Conservation (phyloP, 2,329 filamentous ascomycete genomes). For the Fusarium pininemorale region DNA sequence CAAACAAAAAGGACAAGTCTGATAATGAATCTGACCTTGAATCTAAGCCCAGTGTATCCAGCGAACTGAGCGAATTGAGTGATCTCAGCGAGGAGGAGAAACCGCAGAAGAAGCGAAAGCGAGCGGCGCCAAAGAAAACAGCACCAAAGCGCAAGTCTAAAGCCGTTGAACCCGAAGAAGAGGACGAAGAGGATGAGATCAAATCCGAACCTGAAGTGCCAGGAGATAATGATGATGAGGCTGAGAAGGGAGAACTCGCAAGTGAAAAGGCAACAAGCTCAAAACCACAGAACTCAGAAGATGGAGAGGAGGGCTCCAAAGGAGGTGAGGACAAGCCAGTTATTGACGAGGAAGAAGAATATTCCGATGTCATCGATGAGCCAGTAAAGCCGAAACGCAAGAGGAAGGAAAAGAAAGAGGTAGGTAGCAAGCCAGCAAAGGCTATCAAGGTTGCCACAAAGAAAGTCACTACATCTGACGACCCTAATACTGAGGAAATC, state of each 20-base stretch:
- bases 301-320: conserved; percentile 13
- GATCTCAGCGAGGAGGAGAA: conserved; percentile 42
- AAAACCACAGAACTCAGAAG: conserved; percentile 3
- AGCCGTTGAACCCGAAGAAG: conserved; percentile 39
- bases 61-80: conserved; percentile 35
- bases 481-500: conserved; percentile 80
- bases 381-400: conserved; percentile 66
- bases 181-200: conserved; percentile 10
- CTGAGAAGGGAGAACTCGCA: neutral
- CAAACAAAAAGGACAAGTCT: conserved; percentile 32
- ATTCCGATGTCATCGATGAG: conserved; percentile 75
- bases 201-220: conserved; percentile 25
- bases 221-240: neutral
- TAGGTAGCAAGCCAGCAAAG: conserved; percentile 39
- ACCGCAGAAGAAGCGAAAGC: conserved; percentile 29
- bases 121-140: conserved; percentile 15
- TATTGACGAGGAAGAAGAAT: conserved; percentile 51
- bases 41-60: conserved; percentile 37
- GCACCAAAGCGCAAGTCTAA: conserved; percentile 29
- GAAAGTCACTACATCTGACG: conserved; percentile 46
- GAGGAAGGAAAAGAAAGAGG: conserved; percentile 56
- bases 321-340: conserved; percentile 33
- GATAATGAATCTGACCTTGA: conserved; percentile 29
- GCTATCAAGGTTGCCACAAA: conserved; percentile 42
- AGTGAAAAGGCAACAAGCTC: neutral